Conservation (phyloP, 768 basidiomycete genomes). For the Suillus ampliporus region DNA sequence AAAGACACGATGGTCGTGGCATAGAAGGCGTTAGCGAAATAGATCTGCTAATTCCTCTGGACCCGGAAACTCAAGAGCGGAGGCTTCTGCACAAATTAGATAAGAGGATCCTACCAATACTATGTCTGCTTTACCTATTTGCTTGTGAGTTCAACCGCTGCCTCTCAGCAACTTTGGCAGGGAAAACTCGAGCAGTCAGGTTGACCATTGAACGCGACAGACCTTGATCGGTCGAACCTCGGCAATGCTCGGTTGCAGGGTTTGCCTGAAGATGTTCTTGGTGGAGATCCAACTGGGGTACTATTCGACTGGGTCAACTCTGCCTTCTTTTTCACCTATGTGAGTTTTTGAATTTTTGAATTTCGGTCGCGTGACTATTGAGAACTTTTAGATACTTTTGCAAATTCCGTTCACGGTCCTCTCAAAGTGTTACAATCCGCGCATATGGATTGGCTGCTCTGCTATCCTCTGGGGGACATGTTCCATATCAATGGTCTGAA, state of each 20-base stretch:
- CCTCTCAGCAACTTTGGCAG: background rate
- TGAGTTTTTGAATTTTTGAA: constrained; percentile 33
- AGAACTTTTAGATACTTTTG: constrained; percentile 58
- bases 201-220: constrained; percentile 20
- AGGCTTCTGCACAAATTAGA: constrained; percentile 70
- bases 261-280: constrained; percentile 64
- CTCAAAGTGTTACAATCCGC: constrained; percentile 74
- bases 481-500: constrained; percentile 70
- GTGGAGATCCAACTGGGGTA: constrained; percentile 68
- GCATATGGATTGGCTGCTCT: constrained; percentile 69
- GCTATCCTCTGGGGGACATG: constrained; percentile 77
- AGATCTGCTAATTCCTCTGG: constrained; percentile 23
- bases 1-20: constrained; percentile 38
- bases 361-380: background rate
- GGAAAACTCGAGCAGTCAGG: background rate
- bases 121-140: constrained; percentile 77
- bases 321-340: constrained; percentile 81
- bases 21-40: constrained; percentile 10
- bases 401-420: constrained; percentile 71
- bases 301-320: constrained; percentile 84
- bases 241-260: constrained; percentile 83
- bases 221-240: constrained; percentile 78
- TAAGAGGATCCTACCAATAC: constrained; percentile 67
- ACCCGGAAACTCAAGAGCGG: constrained; percentile 47
- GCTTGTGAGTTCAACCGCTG: constrained; percentile 59